Evolutionary conservation across 23 red algal genomes (phyloP).

Genomic region (Gracilaria gracilis): DNA sequence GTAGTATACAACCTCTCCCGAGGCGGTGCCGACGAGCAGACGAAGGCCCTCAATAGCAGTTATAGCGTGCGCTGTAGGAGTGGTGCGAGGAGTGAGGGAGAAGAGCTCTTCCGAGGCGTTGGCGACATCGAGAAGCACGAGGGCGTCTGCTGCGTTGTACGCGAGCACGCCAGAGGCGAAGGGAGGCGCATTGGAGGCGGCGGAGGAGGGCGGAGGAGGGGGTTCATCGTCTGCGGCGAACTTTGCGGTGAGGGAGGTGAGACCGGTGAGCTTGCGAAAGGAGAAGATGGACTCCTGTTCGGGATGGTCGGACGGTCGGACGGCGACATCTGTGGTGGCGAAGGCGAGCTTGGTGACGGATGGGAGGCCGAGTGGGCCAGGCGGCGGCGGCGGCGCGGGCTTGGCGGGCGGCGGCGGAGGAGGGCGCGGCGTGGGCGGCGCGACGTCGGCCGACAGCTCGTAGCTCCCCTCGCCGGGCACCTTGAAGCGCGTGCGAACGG

Average conservation of each 20-base stretch:
- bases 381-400: constrained; percentile 23
- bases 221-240: constrained; percentile 31
- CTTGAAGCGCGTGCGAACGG: constrained; percentile 77
- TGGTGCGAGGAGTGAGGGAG: constrained; percentile 41
- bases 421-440: constrained; percentile 40
- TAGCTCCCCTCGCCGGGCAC: constrained; percentile 84
- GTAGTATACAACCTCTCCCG: constrained; percentile 82
- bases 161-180: constrained; percentile 55
- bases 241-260: constrained; percentile 45
- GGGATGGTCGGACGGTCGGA: constrained; percentile 35
- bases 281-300: constrained; percentile 45
- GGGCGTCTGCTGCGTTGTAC: constrained; percentile 58
- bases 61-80: constrained; percentile 44
- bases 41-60: constrained; percentile 43
- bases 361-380: constrained; percentile 59
- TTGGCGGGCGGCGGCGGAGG: constrained; percentile 33
- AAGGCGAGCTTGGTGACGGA: constrained; percentile 71
- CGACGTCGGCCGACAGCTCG: constrained; percentile 63
- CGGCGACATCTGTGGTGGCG: constrained; percentile 55
- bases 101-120: constrained; percentile 39
- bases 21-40: constrained; percentile 75
- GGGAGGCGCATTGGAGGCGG: background rate
- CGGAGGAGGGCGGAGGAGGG: constrained; percentile 25
- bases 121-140: constrained; percentile 57
- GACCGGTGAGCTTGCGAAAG: constrained; percentile 65